Evolutionary conservation across 2,329 filamentous ascomycete genomes (phyloP).

Genomic region (Diplodia scrobiculata): DNA sequence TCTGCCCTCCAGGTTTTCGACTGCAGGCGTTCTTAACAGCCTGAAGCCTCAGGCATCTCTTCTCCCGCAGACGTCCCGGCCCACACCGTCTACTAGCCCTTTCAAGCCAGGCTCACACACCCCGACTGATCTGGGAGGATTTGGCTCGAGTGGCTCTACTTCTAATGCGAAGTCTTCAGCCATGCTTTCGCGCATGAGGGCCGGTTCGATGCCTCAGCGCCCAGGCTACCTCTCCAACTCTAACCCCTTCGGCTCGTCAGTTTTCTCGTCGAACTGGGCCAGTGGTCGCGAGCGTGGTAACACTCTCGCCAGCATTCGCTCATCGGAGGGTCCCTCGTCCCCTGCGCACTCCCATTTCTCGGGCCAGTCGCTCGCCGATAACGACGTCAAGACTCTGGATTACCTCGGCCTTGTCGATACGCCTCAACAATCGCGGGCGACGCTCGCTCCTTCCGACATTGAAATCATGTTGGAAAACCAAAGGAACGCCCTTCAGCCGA

Average conservation of each 20-base stretch:
- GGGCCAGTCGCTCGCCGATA: conserved; percentile 79
- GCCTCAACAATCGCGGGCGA: conserved; percentile 75
- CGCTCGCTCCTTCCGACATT: conserved; percentile 64
- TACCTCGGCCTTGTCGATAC: conserved; percentile 95
- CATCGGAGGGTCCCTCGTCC: conserved; percentile 84
- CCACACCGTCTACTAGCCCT: conserved; percentile 82
- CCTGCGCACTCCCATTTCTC: conserved; percentile 85
- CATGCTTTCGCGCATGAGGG: conserved; percentile 79
- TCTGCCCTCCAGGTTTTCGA: conserved; percentile 90
- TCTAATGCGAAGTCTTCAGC: conserved; percentile 56
- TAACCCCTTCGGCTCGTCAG: conserved; percentile 79
- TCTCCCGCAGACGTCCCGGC: conserved; percentile 76
- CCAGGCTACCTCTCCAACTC: conserved; percentile 61
- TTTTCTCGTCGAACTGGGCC: conserved; percentile 87
- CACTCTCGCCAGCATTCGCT: conserved; percentile 87
- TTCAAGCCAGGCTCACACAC: conserved; percentile 67
- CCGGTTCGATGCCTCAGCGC: conserved; percentile 91
- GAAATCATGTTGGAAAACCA: conserved; percentile 56
- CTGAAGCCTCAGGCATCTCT: conserved; percentile 58
- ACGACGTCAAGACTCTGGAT: conserved; percentile 89
- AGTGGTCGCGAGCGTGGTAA: conserved; percentile 78
- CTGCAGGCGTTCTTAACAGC: conserved; percentile 65
- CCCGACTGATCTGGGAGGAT: conserved; percentile 41
- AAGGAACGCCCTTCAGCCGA: conserved; percentile 59
- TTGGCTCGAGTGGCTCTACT: conserved; percentile 48